These are phyloP conservation scores for Fraxinus albicans DNA, from an alignment of 305 asterid species.

Conservation along the genomic window DNA sequence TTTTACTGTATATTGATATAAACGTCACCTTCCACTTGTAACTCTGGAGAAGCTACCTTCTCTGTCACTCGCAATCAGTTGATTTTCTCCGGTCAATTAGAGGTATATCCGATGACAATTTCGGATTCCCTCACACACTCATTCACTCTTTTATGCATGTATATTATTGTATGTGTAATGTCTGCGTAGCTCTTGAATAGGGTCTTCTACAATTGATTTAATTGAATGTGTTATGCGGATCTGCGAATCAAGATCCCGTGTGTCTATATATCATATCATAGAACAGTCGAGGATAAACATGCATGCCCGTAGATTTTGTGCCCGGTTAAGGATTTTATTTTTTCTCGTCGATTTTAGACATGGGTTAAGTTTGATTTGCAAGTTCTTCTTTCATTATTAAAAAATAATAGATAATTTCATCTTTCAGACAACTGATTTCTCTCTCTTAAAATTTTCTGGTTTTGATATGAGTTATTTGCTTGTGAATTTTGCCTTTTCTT, in stretches of 20 bases:
- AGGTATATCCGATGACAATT: neutral
- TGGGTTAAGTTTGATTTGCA: neutral
- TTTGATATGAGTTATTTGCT: neutral
- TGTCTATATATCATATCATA: neutral
- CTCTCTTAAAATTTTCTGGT: neutral
- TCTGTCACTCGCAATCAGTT: neutral
- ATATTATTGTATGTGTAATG: neutral
- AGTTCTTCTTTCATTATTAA: neutral
- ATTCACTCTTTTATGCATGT: neutral
- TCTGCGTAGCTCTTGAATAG: neutral
- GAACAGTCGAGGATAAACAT: neutral
- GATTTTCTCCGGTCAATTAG: conserved; percentile 1
- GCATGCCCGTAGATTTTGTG: neutral
- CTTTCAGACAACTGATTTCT: neutral
- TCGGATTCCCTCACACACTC: neutral
- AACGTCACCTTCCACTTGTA: neutral
- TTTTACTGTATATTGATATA: neutral
- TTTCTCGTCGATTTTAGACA: neutral
- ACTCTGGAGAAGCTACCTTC: neutral
- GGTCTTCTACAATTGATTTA: neutral
- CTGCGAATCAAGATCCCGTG: neutral
- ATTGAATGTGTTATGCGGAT: neutral
- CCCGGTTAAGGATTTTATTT: neutral
- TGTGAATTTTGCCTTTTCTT: neutral
- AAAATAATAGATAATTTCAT: neutral